Conservation (phyloP, 768 basidiomycete genomes). For the Boletellus ananiceps region DNA sequence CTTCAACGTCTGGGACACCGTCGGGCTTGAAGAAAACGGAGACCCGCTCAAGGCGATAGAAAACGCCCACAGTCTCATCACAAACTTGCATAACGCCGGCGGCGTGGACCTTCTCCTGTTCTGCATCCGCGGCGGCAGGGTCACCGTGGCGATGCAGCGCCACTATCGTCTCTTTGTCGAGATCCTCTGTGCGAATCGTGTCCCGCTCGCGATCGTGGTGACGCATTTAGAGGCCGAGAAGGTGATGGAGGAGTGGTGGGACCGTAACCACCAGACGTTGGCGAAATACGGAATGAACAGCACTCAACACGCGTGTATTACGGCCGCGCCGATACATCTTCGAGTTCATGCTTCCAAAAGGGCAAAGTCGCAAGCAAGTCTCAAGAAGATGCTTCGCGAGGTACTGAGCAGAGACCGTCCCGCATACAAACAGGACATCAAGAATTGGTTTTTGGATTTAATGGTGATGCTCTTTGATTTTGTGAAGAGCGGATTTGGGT, state of each 20-base stretch:
- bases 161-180: neutral
- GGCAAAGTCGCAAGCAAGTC: too few relatives aligned
- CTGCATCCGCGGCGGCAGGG: neutral
- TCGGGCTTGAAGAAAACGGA: neutral
- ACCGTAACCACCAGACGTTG: neutral
- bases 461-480: too few relatives aligned
- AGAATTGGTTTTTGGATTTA: too few relatives aligned
- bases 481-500: too few relatives aligned
- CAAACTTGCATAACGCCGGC: neutral
- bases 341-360: too few relatives aligned
- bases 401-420: too few relatives aligned
- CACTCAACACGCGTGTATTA: too few relatives aligned
- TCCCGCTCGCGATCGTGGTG: neutral
- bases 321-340: too few relatives aligned
- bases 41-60: neutral
- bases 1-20: conserved; percentile 1
- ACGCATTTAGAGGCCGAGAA: neutral
- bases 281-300: neutral
- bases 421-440: too few relatives aligned
- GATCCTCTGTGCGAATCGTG: neutral
- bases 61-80: neutral
- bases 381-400: too few relatives aligned
- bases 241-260: neutral
- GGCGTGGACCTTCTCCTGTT: neutral
- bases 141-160: neutral